These are phyloP conservation scores for Haplosporangium gracile DNA, from an alignment of 192 early-diverging fungal genomes.

Conservation along the genomic window DNA sequence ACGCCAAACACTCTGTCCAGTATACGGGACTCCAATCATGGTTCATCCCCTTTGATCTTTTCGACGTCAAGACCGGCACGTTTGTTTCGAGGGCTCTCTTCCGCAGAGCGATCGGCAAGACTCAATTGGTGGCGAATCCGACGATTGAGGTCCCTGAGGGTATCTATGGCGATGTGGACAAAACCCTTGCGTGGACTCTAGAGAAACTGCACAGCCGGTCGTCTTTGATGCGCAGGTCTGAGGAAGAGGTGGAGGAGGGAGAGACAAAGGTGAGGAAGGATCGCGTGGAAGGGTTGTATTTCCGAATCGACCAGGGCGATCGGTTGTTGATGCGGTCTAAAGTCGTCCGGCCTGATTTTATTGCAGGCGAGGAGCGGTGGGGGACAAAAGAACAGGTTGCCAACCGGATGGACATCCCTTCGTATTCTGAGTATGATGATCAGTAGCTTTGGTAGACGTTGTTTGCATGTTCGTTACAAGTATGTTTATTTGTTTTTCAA, in stretches of 20 bases:
- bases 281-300: conserved; percentile 49
- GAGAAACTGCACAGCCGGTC: conserved; percentile 38
- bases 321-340: conserved; percentile 49
- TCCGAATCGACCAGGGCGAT: conserved; percentile 50
- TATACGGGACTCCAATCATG: conserved; percentile 48
- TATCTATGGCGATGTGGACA: conserved; percentile 32
- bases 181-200: conserved; percentile 33
- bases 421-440: conserved; percentile 19
- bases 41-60: conserved; percentile 53
- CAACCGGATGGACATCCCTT: conserved; percentile 13
- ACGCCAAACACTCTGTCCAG: conserved; percentile 52
- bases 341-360: conserved; percentile 50
- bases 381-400: conserved; percentile 45
- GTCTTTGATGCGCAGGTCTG: conserved; percentile 14
- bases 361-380: conserved; percentile 53
- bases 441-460: not conserved
- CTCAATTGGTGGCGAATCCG: conserved; percentile 28
- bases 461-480: not conserved
- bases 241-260: not conserved
- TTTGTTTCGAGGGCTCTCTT: conserved; percentile 49
- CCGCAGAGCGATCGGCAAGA: conserved; percentile 31
- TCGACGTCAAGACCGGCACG: conserved; percentile 51
- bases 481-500: not conserved
- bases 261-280: not conserved
- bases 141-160: conserved; percentile 22